Base-by-base conservation (phyloP, 2,329 filamentous ascomycete species). In the Aureobasidium musti region DNA sequence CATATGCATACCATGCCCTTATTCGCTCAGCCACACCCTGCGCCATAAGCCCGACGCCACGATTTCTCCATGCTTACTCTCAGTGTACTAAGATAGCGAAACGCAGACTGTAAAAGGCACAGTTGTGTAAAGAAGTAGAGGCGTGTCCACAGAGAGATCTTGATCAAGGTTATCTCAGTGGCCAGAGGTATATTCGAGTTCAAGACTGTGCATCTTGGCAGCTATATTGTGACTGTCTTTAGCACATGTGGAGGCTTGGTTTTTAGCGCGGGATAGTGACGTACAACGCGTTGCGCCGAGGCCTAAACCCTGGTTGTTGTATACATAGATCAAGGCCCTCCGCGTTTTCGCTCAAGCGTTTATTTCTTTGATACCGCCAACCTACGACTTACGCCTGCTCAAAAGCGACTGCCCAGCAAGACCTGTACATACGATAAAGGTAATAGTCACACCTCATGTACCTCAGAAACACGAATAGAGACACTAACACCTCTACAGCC, bases 181-280 rank as follows among this genome's bases (percentile, higher is more conserved):
- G n/a, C n/a, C n/a, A n/a, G n/a, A n/a, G n/a, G n/a, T n/a, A n/a
- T n/a, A n/a, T n/a, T n/a, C n/a, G n/a, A n/a, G n/a, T n/a, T n/a
- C n/a, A n/a, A n/a, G n/a, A n/a, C n/a, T n/a, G n/a, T n/a, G n/a
- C n/a, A n/a, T n/a, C n/a, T n/a, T n/a, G n/a, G n/a, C n/a, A n/a
- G n/a, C n/a, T n/a, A n/a, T n/a, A n/a, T n/a, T n/a, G n/a, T n/a
- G n/a, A n/a, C n/a, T n/a, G n/a, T n/a, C n/a, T n/a, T n/a, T n/a
- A n/a, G n/a, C n/a, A n/a, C n/a, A n/a, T n/a, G n/a, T n/a, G n/a
- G n/a, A n/a, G n/a, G n/a, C n/a, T 37, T 54, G 30, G 35, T 14
- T 54, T 54, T 54, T 54, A 54, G 52, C 52, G 47, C 47, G 47
- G 47, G 26, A 30, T 14, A 30, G 50, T 53, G 50, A 53, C 50